Evolutionary conservation across 2,329 filamentous ascomycete genomes (phyloP), one percentile per base, ranked within the genome.

Genomic region (Orbilia blumenaviensis): DNA sequence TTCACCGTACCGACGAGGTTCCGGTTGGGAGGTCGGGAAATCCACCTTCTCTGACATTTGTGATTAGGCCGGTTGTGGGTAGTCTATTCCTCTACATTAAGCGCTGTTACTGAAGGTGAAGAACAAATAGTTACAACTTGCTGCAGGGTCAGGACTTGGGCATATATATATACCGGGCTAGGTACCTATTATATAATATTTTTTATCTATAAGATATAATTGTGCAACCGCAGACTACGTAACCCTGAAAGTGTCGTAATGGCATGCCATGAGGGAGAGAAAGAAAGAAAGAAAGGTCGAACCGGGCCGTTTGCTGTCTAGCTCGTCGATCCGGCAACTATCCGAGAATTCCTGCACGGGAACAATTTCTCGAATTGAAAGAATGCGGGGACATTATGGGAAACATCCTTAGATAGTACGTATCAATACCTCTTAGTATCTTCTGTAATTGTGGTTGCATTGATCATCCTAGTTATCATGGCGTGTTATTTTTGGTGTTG

Each of bases 1-100:
- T 46, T 82, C 81, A 32, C 82, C 81, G 66, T 84, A 83, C 66
- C 83, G 82, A 48, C 82, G 81, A 23, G 79, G 44, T 9, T 62
- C 42, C 6, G 67, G 58, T 23, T 58, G 46, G 9, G 21, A 44
- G 21, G 34, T 46, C 32, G 66, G 48, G 21, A 62, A 0, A 29
- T 71, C 42, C 66, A 68, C 56, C 14, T 42, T 12, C 8, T 32
- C 38, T 38, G 29, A 50, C 18, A 50, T 63, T 48, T 12, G 42
- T 23, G 6, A 16, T 23, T 50, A 41, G n/a, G n/a, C n/a, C 42
- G 25, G 9, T 4, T 18, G 2, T 25, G 8, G 14, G 16, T 16
- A 18, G 12, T 34, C 10, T 18, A n/a, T 23, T n/a, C 16, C 38
- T 27, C 25, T 38, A 44, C 21, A 46, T 48, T 9, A n/a, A n/a